Percentiles rank a stretch among this genome's conserved stretches.
phyloP scores from a whole-genome alignment of 352 stramenopile species.

The Phytophthora melonis region DNA sequence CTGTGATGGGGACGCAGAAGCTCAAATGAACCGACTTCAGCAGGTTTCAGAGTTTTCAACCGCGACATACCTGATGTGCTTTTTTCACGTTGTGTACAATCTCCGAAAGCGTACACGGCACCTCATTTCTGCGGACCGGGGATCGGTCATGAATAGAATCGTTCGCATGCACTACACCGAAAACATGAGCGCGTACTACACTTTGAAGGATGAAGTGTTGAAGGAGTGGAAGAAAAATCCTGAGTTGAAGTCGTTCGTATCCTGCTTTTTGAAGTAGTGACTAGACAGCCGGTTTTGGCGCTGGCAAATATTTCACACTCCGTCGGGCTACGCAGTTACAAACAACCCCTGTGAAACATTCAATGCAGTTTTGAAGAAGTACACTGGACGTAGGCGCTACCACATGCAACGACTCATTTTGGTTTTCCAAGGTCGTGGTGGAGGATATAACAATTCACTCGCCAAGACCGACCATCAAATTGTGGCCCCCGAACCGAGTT shows the following conservation, averaged over 20 bases:
- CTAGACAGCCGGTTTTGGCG: not conserved
- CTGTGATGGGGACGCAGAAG: not conserved
- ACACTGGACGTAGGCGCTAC: not conserved
- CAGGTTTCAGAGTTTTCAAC: too few species aligned
- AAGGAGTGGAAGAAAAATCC: not conserved
- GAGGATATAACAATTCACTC: not conserved
- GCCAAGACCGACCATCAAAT: too few species aligned
- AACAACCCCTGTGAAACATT: slow-evolving; percentile 9
- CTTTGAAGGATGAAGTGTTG: not conserved
- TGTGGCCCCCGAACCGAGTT: too few species aligned
- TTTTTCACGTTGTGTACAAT: slow-evolving; percentile 11
- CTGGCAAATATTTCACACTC: slow-evolving; percentile 4
- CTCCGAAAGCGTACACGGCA: not conserved
- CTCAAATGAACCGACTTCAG: not conserved
- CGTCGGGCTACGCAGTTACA: not conserved
- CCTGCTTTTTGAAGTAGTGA: not conserved
- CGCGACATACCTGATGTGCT: not conserved
- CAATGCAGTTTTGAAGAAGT: slow-evolving; percentile 5
- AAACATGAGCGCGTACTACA: not conserved
- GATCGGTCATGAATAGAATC: not conserved
- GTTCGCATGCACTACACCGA: not conserved
- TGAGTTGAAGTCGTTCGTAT: not conserved
- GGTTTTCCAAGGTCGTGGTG: not conserved
- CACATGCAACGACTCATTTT: not conserved
- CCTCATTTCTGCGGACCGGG: not conserved